Percentiles rank a stretch among this genome's conserved stretches.
Evolutionary conservation across 2,329 filamentous ascomycete genomes (phyloP).

Genomic region (Ascochyta rabiei): DNA sequence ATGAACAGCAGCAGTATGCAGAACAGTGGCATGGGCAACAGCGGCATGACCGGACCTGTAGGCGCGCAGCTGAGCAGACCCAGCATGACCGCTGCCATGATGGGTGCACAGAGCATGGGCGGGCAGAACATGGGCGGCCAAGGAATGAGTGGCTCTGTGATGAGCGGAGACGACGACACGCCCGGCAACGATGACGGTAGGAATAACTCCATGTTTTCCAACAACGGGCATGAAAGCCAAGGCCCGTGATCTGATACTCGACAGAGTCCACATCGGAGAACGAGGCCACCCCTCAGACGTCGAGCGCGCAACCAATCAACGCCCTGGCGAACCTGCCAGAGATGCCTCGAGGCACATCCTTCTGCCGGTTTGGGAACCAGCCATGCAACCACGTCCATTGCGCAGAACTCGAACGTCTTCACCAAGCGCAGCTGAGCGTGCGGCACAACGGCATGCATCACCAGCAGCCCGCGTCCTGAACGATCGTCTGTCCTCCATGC

Average conservation of each 20-base stretch:
- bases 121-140: not conserved
- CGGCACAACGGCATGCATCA: not conserved
- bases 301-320: not conserved
- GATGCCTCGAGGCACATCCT: not conserved
- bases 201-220: conserved; percentile 27
- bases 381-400: conserved; percentile 14
- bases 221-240: conserved; percentile 26
- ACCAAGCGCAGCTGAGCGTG: conserved; percentile 7
- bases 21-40: conserved; percentile 12
- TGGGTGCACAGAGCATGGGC: not conserved
- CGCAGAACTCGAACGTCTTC: conserved; percentile 12
- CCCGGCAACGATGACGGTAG: conserved; percentile 28
- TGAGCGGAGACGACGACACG: conserved; percentile 24
- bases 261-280: conserved; percentile 13
- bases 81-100: conserved; percentile 2
- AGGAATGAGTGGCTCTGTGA: conserved; percentile 6
- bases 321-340: not conserved
- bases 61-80: conserved; percentile 3
- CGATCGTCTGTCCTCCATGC: not conserved
- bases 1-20: conserved; percentile 23
- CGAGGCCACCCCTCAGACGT: conserved; percentile 4
- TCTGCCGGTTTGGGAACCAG: conserved; percentile 8
- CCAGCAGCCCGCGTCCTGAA: conserved; percentile 2
- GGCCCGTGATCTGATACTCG: conserved; percentile 19
- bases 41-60: conserved; percentile 17